phyloP scores from a whole-genome alignment of 176 grass and related monocot species.

The Olyra latifolia region DNA sequence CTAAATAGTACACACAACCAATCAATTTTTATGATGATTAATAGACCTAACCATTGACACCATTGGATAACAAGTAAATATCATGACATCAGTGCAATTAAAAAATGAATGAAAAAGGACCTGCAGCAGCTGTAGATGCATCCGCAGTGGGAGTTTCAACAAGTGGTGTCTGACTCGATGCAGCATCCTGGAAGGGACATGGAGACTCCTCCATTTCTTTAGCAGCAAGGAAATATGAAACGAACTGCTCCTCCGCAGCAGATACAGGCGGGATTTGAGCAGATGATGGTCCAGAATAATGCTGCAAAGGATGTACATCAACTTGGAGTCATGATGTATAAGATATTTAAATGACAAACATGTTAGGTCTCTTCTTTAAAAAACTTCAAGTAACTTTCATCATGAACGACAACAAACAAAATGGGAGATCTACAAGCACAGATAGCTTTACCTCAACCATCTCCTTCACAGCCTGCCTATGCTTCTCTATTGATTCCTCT shows the following conservation, averaged over 20 bases:
- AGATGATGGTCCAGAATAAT: constrained; percentile 47
- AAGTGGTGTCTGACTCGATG: constrained; percentile 41
- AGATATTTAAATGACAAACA: constrained; percentile 7
- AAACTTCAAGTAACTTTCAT: constrained; percentile 16
- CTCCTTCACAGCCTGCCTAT: constrained; percentile 61
- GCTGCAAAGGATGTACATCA: constrained; percentile 41
- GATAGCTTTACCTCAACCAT: constrained; percentile 69
- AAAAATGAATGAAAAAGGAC: constrained; percentile 37
- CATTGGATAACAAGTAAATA: background rate
- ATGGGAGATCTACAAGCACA: background rate
- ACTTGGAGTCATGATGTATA: constrained; percentile 21
- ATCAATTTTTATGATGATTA: background rate
- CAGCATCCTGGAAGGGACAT: constrained; percentile 52
- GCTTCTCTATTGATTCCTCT: constrained; percentile 71
- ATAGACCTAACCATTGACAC: background rate
- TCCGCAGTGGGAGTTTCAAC: constrained; percentile 46
- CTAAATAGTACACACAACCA: no score
- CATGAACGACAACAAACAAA: constrained; percentile 7
- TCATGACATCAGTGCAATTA: no score
- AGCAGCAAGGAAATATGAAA: constrained; percentile 48
- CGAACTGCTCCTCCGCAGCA: constrained; percentile 53
- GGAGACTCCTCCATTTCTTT: constrained; percentile 45
- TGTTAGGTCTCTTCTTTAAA: background rate
- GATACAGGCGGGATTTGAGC: constrained; percentile 63
- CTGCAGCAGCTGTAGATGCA: constrained; percentile 42